Conservation (phyloP, 2,329 filamentous ascomycete genomes). For the Fusarium oligoseptatum region DNA sequence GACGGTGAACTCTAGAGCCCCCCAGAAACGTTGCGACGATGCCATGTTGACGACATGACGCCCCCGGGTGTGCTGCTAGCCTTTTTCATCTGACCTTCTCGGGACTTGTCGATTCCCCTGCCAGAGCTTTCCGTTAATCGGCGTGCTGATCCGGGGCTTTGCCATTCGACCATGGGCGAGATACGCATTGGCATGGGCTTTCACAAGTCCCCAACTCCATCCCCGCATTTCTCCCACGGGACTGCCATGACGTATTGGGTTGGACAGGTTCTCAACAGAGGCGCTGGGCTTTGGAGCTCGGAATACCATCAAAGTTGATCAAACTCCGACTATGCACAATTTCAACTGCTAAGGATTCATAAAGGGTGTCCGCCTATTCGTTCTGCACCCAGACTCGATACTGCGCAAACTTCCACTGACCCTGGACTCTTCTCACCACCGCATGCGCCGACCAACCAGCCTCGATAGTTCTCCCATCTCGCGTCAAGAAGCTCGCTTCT, state of each 20-base stretch:
- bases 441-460: conserved; percentile 51
- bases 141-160: conserved; percentile 36
- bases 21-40: conserved; percentile 18
- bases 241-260: conserved; percentile 34
- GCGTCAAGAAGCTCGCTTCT: conserved; percentile 45
- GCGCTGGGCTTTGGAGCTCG: neutral
- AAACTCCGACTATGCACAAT: conserved; percentile 31
- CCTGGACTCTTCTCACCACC: conserved; percentile 45
- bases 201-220: conserved; percentile 5
- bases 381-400: conserved; percentile 53
- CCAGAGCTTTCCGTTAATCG: conserved; percentile 32
- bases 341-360: conserved; percentile 24
- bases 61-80: conserved; percentile 29
- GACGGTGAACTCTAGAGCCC: conserved; percentile 24
- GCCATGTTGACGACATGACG: conserved; percentile 11
- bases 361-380: conserved; percentile 28
- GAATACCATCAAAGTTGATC: conserved; percentile 10
- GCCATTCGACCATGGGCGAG: conserved; percentile 36
- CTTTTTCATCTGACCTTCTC: neutral
- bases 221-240: conserved; percentile 33
- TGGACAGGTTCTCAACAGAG: conserved; percentile 13
- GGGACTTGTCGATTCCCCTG: conserved; percentile 7
- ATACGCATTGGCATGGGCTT: conserved; percentile 20
- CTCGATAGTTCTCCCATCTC: conserved; percentile 44
- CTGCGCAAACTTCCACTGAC: conserved; percentile 51